Conservation (phyloP, 2,329 filamentous ascomycete species). For the Fonsecaea multimorphosa region DNA sequence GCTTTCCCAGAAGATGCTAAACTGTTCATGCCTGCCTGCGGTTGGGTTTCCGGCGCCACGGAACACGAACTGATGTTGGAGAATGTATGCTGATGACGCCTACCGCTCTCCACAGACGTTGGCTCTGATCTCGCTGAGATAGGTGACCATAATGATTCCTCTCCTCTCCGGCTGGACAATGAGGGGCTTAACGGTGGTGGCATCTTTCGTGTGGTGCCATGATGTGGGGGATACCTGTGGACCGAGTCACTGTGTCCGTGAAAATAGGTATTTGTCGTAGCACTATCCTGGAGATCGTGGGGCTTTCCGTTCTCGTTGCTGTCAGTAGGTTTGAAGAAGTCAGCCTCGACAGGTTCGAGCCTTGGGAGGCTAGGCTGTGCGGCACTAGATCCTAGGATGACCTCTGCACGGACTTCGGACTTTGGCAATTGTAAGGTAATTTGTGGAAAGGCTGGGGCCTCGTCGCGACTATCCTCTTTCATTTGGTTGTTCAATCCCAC, state of each 20-base stretch:
- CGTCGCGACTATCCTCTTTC: not conserved
- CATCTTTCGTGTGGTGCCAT: not conserved
- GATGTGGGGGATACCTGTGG: not conserved
- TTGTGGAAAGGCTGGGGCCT: not conserved
- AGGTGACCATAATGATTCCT: not conserved
- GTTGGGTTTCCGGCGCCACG: not conserved
- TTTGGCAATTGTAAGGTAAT: not conserved
- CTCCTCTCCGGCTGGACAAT: not conserved
- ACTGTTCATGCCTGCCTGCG: not conserved
- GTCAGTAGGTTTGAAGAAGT: slow-evolving; percentile 12
- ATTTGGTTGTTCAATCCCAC: not conserved
- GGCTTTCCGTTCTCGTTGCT: slow-evolving; percentile 5
- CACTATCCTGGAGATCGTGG: not conserved
- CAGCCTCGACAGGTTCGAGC: not conserved
- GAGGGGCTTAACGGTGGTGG: not conserved
- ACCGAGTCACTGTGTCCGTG: slow-evolving; percentile 3
- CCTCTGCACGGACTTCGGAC: not conserved
- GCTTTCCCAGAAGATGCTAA: not conserved
- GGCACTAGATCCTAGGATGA: not conserved
- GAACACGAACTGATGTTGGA: not conserved
- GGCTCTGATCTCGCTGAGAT: not conserved
- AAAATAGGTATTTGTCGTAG: not conserved
- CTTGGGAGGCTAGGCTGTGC: not conserved
- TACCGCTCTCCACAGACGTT: not conserved
- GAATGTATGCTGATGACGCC: not conserved